These are phyloP conservation scores for Yamadazyma siamensis DNA, from an alignment of 1,139 yeast genomes.

Conservation along the genomic window DNA sequence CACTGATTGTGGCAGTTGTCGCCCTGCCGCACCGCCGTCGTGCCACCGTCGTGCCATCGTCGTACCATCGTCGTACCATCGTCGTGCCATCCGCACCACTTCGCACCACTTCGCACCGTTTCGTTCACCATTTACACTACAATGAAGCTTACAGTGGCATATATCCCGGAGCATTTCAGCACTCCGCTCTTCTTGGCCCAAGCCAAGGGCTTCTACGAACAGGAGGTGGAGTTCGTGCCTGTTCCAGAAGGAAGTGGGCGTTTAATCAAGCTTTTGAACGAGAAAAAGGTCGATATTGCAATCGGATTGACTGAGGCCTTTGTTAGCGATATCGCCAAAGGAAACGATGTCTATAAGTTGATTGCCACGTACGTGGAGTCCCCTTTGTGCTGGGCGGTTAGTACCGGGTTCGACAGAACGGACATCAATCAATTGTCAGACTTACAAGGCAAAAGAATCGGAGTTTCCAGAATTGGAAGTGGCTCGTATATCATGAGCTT, in stretches of 20 bases:
- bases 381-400: conserved; percentile 87
- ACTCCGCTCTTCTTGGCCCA: conserved; percentile 80
- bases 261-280: conserved; percentile 68
- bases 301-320: conserved; percentile 91
- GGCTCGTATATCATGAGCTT: conserved; percentile 91
- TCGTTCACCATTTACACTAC: neutral
- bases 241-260: conserved; percentile 90
- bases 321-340: conserved; percentile 76
- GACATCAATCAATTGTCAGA: conserved; percentile 51
- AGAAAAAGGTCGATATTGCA: conserved; percentile 67
- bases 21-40: too few species aligned
- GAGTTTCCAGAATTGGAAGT: conserved; percentile 86
- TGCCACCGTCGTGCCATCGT: neutral
- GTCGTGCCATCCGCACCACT: too few species aligned
- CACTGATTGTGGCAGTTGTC: too few species aligned
- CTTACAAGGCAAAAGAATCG: conserved; percentile 61
- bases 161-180: conserved; percentile 88
- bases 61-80: too few species aligned
- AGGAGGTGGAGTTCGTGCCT: conserved; percentile 62
- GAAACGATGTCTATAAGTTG: conserved; percentile 58
- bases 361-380: conserved; percentile 82
- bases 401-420: conserved; percentile 63
- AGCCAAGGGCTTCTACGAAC: conserved; percentile 51
- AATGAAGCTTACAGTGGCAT: conserved; percentile 54
- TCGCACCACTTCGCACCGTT: too few species aligned